Evolutionary conservation across 805 yeast species (phyloP).

Genomic region (Brettanomyces custersianus): DNA sequence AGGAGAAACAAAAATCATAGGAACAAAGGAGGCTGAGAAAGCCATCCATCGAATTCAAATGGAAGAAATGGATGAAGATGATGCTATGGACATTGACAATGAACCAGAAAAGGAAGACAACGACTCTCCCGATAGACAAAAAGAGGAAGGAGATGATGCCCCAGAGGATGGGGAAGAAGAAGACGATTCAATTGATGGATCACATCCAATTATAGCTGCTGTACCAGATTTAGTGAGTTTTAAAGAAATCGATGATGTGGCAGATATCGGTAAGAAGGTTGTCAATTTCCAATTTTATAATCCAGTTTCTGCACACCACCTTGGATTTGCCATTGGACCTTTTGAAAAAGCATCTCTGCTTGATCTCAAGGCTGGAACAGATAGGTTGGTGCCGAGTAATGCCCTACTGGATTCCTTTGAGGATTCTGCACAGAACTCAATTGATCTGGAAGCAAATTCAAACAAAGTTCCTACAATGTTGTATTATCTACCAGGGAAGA

Average conservation of each 20-base stretch:
- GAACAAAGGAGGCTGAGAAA: slow-evolving; percentile 27
- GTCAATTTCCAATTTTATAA: slow-evolving; percentile 71
- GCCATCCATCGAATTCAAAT: slow-evolving; percentile 19
- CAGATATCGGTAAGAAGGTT: slow-evolving; percentile 65
- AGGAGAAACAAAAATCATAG: slow-evolving; percentile 36
- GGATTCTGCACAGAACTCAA: slow-evolving; percentile 19
- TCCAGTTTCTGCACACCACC: slow-evolving; percentile 88
- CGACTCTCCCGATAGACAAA: not conserved
- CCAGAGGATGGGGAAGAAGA: slow-evolving; percentile 20
- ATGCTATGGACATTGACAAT: slow-evolving; percentile 15
- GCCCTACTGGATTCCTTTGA: slow-evolving; percentile 26
- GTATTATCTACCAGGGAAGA: slow-evolving; percentile 54
- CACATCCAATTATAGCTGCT: slow-evolving; percentile 49
- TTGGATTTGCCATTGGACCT: slow-evolving; percentile 93
- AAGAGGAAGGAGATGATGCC: slow-evolving; percentile 21
- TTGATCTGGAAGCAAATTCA: slow-evolving; percentile 14
- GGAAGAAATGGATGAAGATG: slow-evolving; percentile 28
- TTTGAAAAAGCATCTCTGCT: slow-evolving; percentile 57
- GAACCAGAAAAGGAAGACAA: not conserved
- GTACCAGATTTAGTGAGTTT: slow-evolving; percentile 62
- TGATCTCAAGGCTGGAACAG: slow-evolving; percentile 28
- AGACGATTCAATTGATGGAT: slow-evolving; percentile 32
- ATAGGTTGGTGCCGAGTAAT: slow-evolving; percentile 16
- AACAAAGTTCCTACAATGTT: slow-evolving; percentile 46
- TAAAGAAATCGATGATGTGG: slow-evolving; percentile 66